Conservation (phyloP, 176 grass and related monocot genomes). For the Juncus effusus region DNA sequence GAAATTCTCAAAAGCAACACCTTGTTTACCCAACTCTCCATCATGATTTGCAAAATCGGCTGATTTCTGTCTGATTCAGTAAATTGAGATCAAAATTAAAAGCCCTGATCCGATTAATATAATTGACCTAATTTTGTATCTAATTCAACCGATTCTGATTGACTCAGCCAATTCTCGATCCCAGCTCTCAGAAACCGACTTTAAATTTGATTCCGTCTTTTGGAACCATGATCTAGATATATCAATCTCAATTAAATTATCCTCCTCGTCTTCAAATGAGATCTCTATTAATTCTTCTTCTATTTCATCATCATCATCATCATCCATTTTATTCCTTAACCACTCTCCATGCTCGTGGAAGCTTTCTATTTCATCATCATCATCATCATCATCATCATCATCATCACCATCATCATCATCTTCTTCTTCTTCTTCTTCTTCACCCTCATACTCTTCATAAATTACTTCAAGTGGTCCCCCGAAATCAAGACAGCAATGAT, state of each 20-base stretch:
- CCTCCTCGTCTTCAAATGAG: conserved; percentile 22
- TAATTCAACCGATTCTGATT: too few relatives aligned
- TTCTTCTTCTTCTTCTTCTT: conserved; percentile 4
- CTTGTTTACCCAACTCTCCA: too few relatives aligned
- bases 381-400: neutral
- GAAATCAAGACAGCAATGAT: conserved; percentile 17
- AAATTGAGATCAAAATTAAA: neutral
- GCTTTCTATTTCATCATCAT: conserved; percentile 13
- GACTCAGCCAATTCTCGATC: neutral
- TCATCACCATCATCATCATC: neutral
- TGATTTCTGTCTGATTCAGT: neutral
- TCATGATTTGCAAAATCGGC: too few relatives aligned
- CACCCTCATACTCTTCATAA: conserved; percentile 29
- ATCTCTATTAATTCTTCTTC: conserved; percentile 27
- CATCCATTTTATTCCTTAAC: conserved; percentile 5
- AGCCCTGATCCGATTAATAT: neutral
- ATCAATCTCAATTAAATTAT: conserved; percentile 31
- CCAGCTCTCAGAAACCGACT: conserved; percentile 5
- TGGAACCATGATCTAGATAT: neutral
- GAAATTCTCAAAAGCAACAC: too few relatives aligned
- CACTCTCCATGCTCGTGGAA: conserved; percentile 15
- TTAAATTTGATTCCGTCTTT: neutral
- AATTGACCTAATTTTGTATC: too few relatives aligned
- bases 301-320: conserved; percentile 1
- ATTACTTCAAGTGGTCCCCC: conserved; percentile 24